These are phyloP conservation scores for Geotrichum phurueaensis DNA, from an alignment of 1,139 yeast species.

Conservation along the genomic window DNA sequence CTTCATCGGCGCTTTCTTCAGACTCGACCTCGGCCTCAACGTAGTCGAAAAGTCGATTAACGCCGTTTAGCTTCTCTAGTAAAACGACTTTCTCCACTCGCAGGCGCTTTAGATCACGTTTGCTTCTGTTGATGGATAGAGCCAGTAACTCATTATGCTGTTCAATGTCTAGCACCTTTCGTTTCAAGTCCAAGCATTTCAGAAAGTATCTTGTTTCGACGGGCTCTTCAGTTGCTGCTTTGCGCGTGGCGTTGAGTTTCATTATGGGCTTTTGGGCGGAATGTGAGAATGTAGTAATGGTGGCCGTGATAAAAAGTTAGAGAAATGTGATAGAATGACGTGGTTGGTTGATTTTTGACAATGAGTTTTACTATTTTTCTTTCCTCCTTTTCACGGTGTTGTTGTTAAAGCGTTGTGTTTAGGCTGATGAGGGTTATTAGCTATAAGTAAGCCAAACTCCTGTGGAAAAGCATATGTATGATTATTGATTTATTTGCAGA, in stretches of 20 bases:
- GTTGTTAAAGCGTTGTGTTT: background rate
- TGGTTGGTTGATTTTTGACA: background rate
- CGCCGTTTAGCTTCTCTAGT: slow-evolving; percentile 64
- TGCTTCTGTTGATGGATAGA: slow-evolving; percentile 72
- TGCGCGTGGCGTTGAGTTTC: background rate
- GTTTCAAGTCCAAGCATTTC: slow-evolving; percentile 67
- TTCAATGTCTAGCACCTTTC: slow-evolving; percentile 68
- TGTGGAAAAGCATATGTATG: background rate
- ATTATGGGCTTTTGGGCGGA: background rate
- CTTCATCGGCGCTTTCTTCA: slow-evolving; percentile 31
- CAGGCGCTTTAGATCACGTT: slow-evolving; percentile 67
- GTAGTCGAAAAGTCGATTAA: background rate
- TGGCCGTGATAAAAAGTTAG: background rate
- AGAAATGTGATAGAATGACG: background rate
- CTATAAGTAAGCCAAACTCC: background rate
- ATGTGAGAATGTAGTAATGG: background rate
- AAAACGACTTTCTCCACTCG: slow-evolving; percentile 77
- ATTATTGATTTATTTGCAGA: too few relatives aligned
- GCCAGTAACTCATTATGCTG: slow-evolving; percentile 73
- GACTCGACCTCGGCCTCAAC: background rate
- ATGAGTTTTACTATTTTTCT: background rate
- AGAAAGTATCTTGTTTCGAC: slow-evolving; percentile 41
- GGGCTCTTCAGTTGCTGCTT: background rate
- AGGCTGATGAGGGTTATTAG: background rate
- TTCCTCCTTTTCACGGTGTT: background rate